phyloP scores from a whole-genome alignment of 495 filamentous ascomycete genomes.

The Penicillium samsonianum region DNA sequence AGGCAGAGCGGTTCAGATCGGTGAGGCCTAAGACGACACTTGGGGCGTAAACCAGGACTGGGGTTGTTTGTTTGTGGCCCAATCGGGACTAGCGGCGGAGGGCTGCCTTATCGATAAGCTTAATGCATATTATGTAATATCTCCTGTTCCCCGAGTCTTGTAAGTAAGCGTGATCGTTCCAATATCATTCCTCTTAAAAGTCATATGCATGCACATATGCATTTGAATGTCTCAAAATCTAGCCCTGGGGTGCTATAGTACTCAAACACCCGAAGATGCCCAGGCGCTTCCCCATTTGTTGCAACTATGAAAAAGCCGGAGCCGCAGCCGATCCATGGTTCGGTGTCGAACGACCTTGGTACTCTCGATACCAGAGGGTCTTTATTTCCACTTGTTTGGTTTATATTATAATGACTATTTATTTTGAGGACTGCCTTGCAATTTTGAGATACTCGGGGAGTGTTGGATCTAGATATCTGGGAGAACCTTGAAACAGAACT shows the following conservation, averaged over 20 bases:
- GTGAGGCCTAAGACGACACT: constrained; percentile 41
- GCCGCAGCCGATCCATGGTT: constrained; percentile 13
- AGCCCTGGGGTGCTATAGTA: not conserved
- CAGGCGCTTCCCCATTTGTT: not conserved
- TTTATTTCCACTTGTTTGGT: not conserved
- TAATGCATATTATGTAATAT: constrained; percentile 32
- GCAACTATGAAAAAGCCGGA: not conserved
- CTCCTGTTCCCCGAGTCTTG: not conserved
- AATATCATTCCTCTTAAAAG: not conserved
- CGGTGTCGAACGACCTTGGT: constrained; percentile 1
- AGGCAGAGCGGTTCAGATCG: constrained; percentile 21
- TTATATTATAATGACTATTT: not conserved
- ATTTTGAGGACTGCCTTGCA: not conserved
- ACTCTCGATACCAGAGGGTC: not conserved
- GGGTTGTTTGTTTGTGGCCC: constrained; percentile 46
- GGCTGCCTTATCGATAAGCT: constrained; percentile 50
- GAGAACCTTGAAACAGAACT: not conserved
- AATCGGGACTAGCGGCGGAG: constrained; percentile 38
- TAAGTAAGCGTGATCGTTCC: not conserved
- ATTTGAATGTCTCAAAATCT: not conserved
- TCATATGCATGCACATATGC: not conserved
- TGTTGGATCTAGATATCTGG: not conserved
- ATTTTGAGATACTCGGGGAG: not conserved
- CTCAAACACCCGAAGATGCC: not conserved
- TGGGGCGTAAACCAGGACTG: constrained; percentile 10